Conservation (phyloP, 1,139 yeast species). For the Geotrichum candidum region DNA sequence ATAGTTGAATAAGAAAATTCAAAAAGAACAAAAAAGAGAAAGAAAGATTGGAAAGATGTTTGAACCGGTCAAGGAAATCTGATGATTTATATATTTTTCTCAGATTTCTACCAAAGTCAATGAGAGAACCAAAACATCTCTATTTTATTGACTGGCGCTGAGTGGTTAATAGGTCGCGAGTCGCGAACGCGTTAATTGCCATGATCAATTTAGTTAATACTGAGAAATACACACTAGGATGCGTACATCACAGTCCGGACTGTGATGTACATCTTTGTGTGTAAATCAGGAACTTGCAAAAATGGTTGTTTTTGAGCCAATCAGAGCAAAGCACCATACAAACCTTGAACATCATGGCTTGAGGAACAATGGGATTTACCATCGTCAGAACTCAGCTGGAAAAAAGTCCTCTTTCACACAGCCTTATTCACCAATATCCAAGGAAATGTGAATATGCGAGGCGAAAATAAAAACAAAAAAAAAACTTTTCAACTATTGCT, state of each 20-base stretch:
- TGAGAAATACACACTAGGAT: conserved; percentile 8
- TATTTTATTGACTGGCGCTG: not conserved
- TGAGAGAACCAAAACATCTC: not conserved
- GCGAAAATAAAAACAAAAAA: conserved; percentile 8
- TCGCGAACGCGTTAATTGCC: not conserved
- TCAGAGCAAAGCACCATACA: not conserved
- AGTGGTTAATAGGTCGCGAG: not conserved
- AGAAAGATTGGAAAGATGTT: not conserved
- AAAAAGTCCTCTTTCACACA: not conserved
- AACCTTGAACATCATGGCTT: not conserved
- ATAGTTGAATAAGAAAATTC: not conserved
- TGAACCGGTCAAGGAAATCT: not conserved
- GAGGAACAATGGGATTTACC: not conserved
- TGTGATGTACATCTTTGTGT: conserved; percentile 7
- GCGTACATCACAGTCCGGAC: conserved; percentile 1
- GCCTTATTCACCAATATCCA: not conserved
- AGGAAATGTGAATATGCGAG: conserved; percentile 1
- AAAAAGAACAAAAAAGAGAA: not conserved
- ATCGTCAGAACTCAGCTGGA: not conserved
- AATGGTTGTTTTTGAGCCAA: conserved; percentile 16
- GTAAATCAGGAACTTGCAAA: conserved; percentile 16
- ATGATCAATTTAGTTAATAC: not conserved
- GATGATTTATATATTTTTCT: not conserved
- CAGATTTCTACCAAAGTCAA: not conserved
- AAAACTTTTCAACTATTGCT: conserved; percentile 5